Percentiles rank a stretch among this genome's conserved stretches.
Evolutionary conservation across 2,329 filamentous ascomycete species (phyloP).

Genomic region (Pyrenochaeta sp.): DNA sequence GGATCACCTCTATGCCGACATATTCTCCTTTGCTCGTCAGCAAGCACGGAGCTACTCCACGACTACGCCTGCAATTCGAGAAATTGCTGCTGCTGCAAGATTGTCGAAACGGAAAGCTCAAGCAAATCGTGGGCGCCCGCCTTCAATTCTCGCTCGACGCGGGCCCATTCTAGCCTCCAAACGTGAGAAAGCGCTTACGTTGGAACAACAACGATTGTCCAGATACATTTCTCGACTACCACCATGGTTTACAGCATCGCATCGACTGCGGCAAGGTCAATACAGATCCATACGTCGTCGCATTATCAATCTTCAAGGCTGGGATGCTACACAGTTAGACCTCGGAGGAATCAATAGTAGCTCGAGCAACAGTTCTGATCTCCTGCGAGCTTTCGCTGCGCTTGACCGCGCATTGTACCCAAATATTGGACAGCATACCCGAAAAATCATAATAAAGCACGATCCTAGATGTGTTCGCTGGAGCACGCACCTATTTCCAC

Average conservation of each 20-base stretch:
- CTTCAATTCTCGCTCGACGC: slow-evolving; percentile 3
- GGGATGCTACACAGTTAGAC: slow-evolving; percentile 15
- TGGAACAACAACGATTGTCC: slow-evolving; percentile 13
- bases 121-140: neutral
- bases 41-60: slow-evolving; percentile 19
- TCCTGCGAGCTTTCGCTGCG: slow-evolving; percentile 34
- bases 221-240: slow-evolving; percentile 17
- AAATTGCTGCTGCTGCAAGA: neutral
- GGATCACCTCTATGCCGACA: slow-evolving; percentile 34
- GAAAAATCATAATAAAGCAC: slow-evolving; percentile 29
- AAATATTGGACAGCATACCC: slow-evolving; percentile 21
- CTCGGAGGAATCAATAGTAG: slow-evolving; percentile 3
- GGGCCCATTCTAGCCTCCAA: slow-evolving; percentile 3
- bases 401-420: slow-evolving; percentile 33
- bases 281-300: slow-evolving; percentile 41
- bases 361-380: neutral
- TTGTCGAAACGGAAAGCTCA: neutral
- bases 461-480: slow-evolving; percentile 21
- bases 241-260: neutral
- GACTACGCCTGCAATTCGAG: neutral
- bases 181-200: slow-evolving; percentile 9
- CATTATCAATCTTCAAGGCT: slow-evolving; percentile 25
- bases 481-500: slow-evolving; percentile 20
- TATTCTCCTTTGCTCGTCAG: slow-evolving; percentile 27
- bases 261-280: slow-evolving; percentile 26